These are phyloP conservation scores for Globisporangium yorkense DNA, from an alignment of 352 stramenopile genomes.

Conservation along the genomic window DNA sequence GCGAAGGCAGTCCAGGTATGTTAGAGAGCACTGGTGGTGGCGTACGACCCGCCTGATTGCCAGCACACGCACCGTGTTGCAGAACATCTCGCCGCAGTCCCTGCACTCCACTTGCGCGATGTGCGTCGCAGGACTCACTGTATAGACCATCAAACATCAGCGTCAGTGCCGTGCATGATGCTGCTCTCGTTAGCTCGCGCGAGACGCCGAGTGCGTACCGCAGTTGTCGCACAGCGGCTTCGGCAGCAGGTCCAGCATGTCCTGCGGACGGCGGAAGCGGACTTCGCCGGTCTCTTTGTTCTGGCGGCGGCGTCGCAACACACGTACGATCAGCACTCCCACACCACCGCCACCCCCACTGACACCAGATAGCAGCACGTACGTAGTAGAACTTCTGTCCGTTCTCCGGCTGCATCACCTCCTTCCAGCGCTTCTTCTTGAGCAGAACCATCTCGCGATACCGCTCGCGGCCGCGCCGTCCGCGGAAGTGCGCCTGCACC, in stretches of 20 bases:
- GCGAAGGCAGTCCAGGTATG: not conserved
- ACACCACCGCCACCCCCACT: not conserved
- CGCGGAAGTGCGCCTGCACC: slow-evolving; percentile 73
- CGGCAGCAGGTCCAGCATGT: slow-evolving; percentile 88
- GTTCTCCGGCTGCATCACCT: slow-evolving; percentile 76
- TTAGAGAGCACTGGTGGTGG: not conserved
- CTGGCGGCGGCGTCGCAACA: slow-evolving; percentile 16
- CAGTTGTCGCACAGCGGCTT: slow-evolving; percentile 89
- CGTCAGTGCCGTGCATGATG: not conserved
- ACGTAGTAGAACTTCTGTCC: slow-evolving; percentile 89
- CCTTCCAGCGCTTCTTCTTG: slow-evolving; percentile 89
- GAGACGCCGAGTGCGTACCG: slow-evolving; percentile 18
- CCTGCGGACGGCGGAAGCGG: slow-evolving; percentile 84
- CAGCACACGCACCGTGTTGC: slow-evolving; percentile 37
- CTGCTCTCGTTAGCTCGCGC: too few species aligned
- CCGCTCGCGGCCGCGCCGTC: slow-evolving; percentile 53
- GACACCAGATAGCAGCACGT: slow-evolving; percentile 12
- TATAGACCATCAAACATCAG: not conserved
- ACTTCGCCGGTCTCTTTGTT: slow-evolving; percentile 92
- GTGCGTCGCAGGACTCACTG: slow-evolving; percentile 14
- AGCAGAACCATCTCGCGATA: slow-evolving; percentile 45
- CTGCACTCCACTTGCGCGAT: slow-evolving; percentile 81
- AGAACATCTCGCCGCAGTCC: slow-evolving; percentile 89
- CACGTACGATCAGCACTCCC: not conserved
- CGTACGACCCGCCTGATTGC: not conserved